Evolutionary conservation across 192 early-diverging fungal genomes (phyloP).

Genomic region (Polychytrium aggregatum): DNA sequence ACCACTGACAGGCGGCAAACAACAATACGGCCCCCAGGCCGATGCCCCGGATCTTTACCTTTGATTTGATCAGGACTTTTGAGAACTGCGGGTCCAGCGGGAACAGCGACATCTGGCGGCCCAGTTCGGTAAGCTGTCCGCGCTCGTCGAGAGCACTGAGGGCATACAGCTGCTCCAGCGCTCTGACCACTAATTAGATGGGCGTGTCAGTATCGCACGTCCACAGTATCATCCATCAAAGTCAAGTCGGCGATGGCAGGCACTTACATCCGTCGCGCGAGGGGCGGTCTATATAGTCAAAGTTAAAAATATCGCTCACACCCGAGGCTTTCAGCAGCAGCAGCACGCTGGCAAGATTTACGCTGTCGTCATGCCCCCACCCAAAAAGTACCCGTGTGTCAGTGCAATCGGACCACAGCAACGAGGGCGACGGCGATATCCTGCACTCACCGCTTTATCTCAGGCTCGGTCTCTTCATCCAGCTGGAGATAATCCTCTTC

Average conservation of each 20-base stretch:
- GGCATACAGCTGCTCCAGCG: conserved; percentile 81
- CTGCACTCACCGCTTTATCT: conserved; percentile 67
- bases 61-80: conserved; percentile 81
- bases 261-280: conserved; percentile 47
- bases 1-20: too few species aligned
- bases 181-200: conserved; percentile 47
- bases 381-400: too few species aligned
- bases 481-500: conserved; percentile 67
- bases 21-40: too few species aligned
- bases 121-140: conserved; percentile 66
- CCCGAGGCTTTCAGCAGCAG: conserved; percentile 87
- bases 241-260: not conserved
- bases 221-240: not conserved
- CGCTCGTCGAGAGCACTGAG: conserved; percentile 76
- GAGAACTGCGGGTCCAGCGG: conserved; percentile 84
- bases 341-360: conserved; percentile 76
- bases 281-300: conserved; percentile 94
- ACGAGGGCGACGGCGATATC: not conserved
- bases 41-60: conserved; percentile 8
- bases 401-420: too few species aligned
- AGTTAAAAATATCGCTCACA: conserved; percentile 73
- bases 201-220: not conserved
- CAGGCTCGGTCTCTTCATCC: conserved; percentile 72
- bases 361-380: too few species aligned
- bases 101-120: conserved; percentile 67